Evolutionary conservation across 2,329 filamentous ascomycete genomes (phyloP).

Genomic region (Trichoderma cornu-damae): DNA sequence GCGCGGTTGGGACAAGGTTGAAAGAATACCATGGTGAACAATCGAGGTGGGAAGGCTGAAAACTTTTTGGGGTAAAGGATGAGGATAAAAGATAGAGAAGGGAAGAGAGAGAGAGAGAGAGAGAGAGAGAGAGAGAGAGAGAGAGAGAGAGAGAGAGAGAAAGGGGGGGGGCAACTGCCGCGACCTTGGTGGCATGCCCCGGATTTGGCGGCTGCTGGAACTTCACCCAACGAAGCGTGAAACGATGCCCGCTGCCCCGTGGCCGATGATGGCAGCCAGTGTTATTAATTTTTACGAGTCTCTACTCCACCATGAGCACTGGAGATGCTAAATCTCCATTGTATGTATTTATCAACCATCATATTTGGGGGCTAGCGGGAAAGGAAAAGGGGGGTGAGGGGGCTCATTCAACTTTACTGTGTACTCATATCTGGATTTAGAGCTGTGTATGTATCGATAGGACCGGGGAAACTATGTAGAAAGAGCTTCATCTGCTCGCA

Average conservation of each 20-base stretch:
- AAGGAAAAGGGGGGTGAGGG: neutral
- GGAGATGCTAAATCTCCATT: constrained; percentile 10
- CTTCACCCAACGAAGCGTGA: neutral
- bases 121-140: too few species aligned
- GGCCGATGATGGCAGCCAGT: neutral
- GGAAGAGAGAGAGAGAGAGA: too few species aligned
- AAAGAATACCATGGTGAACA: neutral
- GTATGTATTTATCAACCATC: constrained; percentile 17
- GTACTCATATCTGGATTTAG: constrained; percentile 18
- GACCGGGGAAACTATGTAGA: constrained; percentile 9
- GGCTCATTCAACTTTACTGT: constrained; percentile 9
- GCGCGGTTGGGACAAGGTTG: neutral
- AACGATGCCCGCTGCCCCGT: neutral
- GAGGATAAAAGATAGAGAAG: neutral
- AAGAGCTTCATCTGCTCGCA: neutral
- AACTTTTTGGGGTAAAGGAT: neutral
- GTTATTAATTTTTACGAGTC: constrained; percentile 17
- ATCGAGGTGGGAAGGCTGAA: neutral
- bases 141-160: too few species aligned
- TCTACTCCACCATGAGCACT: constrained; percentile 20
- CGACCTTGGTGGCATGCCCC: constrained; percentile 6
- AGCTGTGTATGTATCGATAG: constrained; percentile 14
- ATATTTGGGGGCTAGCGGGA: constrained; percentile 6
- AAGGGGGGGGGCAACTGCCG: constrained; percentile 2
- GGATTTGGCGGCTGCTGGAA: constrained; percentile 16